Evolutionary conservation across 345 rosid genomes (phyloP).

Genomic region (Reutealis trisperma): DNA sequence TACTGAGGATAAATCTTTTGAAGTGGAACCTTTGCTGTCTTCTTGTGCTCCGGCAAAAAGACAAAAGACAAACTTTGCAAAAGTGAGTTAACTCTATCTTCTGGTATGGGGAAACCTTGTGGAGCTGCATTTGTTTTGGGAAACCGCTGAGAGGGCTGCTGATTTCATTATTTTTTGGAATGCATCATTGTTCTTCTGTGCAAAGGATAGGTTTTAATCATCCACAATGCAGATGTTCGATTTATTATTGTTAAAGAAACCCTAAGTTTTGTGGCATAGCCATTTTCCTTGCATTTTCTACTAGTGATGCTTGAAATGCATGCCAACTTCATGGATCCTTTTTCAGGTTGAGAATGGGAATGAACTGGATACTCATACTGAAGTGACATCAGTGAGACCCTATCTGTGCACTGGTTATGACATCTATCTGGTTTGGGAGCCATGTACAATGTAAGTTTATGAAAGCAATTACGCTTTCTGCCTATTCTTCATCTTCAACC

Average conservation of each 20-base stretch:
- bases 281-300: constrained; percentile 1
- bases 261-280: background rate
- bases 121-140: background rate
- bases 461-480: background rate
- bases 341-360: constrained; percentile 43
- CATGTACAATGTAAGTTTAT: constrained; percentile 75
- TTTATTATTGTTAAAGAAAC: background rate
- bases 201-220: background rate
- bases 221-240: background rate
- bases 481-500: background rate
- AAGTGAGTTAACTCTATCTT: constrained; percentile 35
- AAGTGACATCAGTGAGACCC: constrained; percentile 43
- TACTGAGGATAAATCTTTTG: constrained; percentile 27
- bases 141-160: background rate
- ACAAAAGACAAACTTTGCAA: constrained; percentile 47
- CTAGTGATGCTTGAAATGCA: background rate
- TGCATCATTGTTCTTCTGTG: background rate
- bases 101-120: background rate
- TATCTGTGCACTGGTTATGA: constrained; percentile 92
- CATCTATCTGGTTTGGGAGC: constrained; percentile 81
- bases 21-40: constrained; percentile 30
- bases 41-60: constrained; percentile 51
- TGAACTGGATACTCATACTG: constrained; percentile 28
- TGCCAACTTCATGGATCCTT: background rate
- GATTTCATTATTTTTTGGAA: background rate